These are phyloP conservation scores for Pyrus bretschneideri DNA, from an alignment of 306 rosid species.

Conservation along the genomic window DNA sequence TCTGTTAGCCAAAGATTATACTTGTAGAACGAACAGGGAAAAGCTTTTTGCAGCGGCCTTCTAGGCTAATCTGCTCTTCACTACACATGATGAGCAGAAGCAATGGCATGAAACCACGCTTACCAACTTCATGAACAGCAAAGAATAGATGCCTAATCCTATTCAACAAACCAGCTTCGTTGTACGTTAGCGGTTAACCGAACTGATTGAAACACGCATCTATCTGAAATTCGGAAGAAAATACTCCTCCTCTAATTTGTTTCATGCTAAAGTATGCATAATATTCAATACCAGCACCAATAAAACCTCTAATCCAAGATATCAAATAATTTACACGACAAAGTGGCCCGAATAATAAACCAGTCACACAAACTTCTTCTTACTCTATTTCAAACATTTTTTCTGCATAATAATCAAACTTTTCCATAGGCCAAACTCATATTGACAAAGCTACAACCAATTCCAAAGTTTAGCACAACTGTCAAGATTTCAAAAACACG, in stretches of 20 bases:
- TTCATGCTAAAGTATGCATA: background rate
- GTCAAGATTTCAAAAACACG: too few relatives aligned
- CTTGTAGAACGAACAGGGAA: background rate
- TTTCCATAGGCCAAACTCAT: background rate
- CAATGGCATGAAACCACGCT: background rate
- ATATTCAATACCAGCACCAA: background rate
- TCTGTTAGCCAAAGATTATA: conserved; percentile 10
- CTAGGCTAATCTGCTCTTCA: conserved; percentile 1
- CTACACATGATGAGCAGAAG: background rate
- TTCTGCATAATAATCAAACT: background rate
- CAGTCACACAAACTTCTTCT: background rate
- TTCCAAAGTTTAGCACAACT: background rate
- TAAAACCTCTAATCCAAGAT: background rate
- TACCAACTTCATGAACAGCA: conserved; percentile 3
- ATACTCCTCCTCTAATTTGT: background rate
- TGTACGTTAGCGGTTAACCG: background rate
- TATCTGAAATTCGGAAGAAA: background rate
- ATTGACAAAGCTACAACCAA: background rate
- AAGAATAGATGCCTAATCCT: background rate
- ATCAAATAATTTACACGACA: background rate
- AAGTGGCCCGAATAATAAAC: background rate
- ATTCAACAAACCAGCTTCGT: background rate
- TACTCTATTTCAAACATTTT: background rate
- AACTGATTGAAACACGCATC: background rate
- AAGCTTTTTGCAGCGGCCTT: background rate